These are phyloP conservation scores for Penicillium alfredii DNA, from an alignment of 495 filamentous ascomycete genomes.

Conservation along the genomic window DNA sequence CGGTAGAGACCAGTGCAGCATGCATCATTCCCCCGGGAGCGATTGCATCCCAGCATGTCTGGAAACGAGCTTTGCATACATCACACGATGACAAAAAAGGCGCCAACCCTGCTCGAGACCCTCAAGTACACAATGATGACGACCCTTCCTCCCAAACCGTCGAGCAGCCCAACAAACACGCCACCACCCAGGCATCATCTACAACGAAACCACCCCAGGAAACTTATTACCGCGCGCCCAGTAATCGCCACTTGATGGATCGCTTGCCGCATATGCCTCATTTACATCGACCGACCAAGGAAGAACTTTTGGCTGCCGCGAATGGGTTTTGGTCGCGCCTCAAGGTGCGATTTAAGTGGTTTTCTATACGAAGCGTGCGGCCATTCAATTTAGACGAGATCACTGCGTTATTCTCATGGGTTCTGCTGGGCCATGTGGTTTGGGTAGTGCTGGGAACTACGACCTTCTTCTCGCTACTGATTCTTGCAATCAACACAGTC, in stretches of 20 bases:
- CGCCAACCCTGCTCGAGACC: conserved; percentile 5
- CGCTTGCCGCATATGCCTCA: conserved; percentile 65
- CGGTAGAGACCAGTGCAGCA: conserved; percentile 30
- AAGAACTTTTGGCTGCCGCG: conserved; percentile 86
- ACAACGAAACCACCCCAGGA: conserved; percentile 5
- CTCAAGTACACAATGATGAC: conserved; percentile 10
- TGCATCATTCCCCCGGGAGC: conserved; percentile 31
- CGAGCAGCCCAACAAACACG: conserved; percentile 9
- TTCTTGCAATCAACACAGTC: conserved; percentile 88
- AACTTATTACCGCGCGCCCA: conserved; percentile 9
- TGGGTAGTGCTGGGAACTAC: conserved; percentile 96
- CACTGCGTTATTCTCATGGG: conserved; percentile 90
- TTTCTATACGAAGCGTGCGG: conserved; percentile 88
- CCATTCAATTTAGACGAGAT: conserved; percentile 96
- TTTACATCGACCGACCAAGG: conserved; percentile 81
- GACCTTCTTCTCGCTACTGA: conserved; percentile 89
- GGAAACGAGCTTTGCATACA: conserved; percentile 35
- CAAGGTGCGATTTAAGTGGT: conserved; percentile 93
- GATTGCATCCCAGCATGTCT: conserved; percentile 24
- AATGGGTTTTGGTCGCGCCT: conserved; percentile 90
- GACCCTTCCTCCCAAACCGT: conserved; percentile 4
- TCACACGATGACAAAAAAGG: conserved; percentile 15
- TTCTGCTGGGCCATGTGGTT: conserved; percentile 83
- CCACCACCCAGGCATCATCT: neutral
- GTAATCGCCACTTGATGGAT: conserved; percentile 48